Evolutionary conservation across 192 early-diverging fungal species (phyloP).

Genomic region (Entomortierella beljakovae): DNA sequence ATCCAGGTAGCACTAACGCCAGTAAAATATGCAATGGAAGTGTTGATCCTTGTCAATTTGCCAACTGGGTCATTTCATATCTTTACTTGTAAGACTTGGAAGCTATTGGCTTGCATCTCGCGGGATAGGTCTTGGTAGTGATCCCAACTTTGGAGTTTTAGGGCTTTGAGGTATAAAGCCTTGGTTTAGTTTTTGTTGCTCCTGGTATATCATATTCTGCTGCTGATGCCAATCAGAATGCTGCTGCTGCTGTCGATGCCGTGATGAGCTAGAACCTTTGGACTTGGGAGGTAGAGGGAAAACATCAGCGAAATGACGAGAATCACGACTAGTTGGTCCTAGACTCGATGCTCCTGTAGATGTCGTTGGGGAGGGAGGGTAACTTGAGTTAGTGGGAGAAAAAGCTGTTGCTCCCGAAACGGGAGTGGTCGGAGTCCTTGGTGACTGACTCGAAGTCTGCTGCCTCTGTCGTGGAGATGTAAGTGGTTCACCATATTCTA

Average conservation of each 20-base stretch:
- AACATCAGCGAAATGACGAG: neutral
- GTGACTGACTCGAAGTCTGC: neutral
- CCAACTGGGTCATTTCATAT: no score
- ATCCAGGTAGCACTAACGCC: no score
- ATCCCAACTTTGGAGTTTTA: constrained; percentile 18
- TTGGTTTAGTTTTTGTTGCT: neutral
- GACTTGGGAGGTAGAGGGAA: constrained; percentile 26
- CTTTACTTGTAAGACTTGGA: no score
- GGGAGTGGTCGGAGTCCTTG: neutral
- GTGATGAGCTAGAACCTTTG: neutral
- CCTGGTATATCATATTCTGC: neutral
- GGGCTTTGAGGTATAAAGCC: constrained; percentile 9
- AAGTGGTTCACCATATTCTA: neutral
- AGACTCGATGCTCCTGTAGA: neutral
- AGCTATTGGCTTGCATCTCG: no score
- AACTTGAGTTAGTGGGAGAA: neutral
- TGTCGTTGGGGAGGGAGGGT: neutral
- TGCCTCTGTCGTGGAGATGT: neutral
- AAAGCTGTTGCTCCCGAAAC: neutral
- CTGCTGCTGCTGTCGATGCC: constrained; percentile 8
- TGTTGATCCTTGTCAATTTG: no score
- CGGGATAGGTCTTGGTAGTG: constrained; percentile 29
- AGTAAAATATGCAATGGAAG: no score
- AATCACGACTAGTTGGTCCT: neutral
- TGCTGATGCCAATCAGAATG: constrained; percentile 10